A percentile compares a stretch with the other conserved stretches of the same genome.
Evolutionary conservation across 495 filamentous ascomycete species (phyloP).

Genomic region (Xylaria bambusicola): DNA sequence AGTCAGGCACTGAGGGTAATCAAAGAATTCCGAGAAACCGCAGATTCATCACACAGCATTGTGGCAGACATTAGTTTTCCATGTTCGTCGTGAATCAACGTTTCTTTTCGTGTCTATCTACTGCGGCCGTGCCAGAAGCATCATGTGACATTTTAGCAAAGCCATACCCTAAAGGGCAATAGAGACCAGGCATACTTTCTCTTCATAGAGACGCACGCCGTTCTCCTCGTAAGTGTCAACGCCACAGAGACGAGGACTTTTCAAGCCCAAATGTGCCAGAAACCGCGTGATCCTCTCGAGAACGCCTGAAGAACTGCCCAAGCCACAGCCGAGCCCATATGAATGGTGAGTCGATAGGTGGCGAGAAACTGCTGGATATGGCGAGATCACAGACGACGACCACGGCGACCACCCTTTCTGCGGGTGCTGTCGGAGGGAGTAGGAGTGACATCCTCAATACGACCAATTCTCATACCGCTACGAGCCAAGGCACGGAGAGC

Average conservation of each 20-base stretch:
- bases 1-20: too few relatives aligned
- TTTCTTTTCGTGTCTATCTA: constrained; percentile 36
- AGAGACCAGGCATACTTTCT: constrained; percentile 61
- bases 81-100: constrained; percentile 24
- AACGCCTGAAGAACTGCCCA: constrained; percentile 37
- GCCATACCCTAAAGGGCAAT: constrained; percentile 34
- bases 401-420: constrained; percentile 99
- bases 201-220: constrained; percentile 51
- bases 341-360: constrained; percentile 16
- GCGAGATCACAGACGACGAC: constrained; percentile 91
- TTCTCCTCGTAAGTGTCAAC: constrained; percentile 69
- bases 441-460: constrained; percentile 98
- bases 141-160: constrained; percentile 53
- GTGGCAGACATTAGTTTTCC: neutral
- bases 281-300: constrained; percentile 35
- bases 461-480: constrained; percentile 98
- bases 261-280: constrained; percentile 27
- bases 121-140: constrained; percentile 55
- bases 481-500: constrained; percentile 97
- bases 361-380: constrained; percentile 27
- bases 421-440: constrained; percentile 98
- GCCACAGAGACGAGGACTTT: constrained; percentile 50
- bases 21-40: too few relatives aligned
- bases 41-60: neutral
- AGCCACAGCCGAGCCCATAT: constrained; percentile 33